These are phyloP conservation scores for Phyllosticta paracitricarpa DNA, from an alignment of 2,329 filamentous ascomycete genomes.

Conservation along the genomic window DNA sequence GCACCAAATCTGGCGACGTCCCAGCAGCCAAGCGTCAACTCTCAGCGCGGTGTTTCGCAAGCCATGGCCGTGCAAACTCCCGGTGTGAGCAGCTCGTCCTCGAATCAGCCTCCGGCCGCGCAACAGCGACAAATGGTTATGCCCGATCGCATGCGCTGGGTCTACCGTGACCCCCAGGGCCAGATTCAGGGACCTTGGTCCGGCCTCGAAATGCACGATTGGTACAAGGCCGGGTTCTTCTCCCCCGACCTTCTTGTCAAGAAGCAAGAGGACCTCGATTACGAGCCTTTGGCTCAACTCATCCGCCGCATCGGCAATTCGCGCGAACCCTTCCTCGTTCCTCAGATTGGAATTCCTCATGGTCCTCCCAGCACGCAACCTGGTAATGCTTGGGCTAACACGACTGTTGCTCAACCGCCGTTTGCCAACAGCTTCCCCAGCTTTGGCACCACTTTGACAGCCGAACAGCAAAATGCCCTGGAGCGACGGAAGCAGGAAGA, in stretches of 20 bases:
- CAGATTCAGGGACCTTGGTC: constrained; percentile 91
- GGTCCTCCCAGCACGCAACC: constrained; percentile 54
- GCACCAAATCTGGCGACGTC: constrained; percentile 19
- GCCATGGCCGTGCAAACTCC: constrained; percentile 22
- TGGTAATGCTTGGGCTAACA: constrained; percentile 34
- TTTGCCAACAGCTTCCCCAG: constrained; percentile 90
- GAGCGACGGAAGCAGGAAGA: constrained; percentile 97
- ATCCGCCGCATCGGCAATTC: constrained; percentile 96
- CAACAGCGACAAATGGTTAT: constrained; percentile 91
- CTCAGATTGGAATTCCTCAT: constrained; percentile 90
- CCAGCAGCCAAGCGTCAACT: constrained; percentile 20
- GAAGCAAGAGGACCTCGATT: constrained; percentile 86
- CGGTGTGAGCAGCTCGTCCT: constrained; percentile 40
- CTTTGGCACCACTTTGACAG: constrained; percentile 91
- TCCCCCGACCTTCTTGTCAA: constrained; percentile 89
- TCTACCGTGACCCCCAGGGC: constrained; percentile 90
- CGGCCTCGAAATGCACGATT: constrained; percentile 97
- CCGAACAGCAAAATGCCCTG: constrained; percentile 94
- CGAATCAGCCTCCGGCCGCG: constrained; percentile 56
- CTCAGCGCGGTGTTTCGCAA: constrained; percentile 24
- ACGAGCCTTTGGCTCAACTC: constrained; percentile 88
- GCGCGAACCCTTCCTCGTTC: constrained; percentile 91
- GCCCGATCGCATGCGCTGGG: constrained; percentile 98
- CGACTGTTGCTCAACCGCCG: constrained; percentile 54
- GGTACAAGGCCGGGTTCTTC: constrained; percentile 99